Evolutionary conservation across 139 green algal species (phyloP).

Genomic region (Tetradesmus lagerheimii): DNA sequence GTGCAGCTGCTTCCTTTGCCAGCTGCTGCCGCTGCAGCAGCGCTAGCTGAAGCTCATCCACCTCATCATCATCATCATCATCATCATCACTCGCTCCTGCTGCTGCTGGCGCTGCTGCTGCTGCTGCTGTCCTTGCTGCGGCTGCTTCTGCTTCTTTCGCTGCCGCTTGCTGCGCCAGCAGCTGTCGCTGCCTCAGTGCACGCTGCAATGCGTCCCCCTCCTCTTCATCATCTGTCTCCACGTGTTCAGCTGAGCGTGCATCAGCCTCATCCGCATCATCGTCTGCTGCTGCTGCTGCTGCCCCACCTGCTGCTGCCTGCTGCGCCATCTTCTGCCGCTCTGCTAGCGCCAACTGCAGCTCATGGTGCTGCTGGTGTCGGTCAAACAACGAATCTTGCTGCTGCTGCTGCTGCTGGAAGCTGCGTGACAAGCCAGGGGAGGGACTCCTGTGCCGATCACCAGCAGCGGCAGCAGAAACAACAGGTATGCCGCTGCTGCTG

Average conservation of each 20-base stretch:
- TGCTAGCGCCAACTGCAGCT: constrained; percentile 12
- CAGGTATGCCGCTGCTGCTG: constrained; percentile 10
- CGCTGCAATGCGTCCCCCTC: constrained; percentile 1
- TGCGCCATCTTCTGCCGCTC: constrained; percentile 16
- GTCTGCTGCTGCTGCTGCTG: neutral
- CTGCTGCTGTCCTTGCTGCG: neutral
- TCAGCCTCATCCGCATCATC: neutral
- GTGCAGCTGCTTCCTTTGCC: constrained; percentile 27
- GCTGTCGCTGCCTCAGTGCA: constrained; percentile 13
- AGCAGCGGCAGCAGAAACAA: constrained; percentile 5
- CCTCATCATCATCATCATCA: neutral
- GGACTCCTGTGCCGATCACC: neutral
- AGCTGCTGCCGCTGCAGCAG: constrained; percentile 3
- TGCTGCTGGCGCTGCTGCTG: constrained; percentile 5
- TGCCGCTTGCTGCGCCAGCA: neutral
- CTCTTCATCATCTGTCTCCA: neutral
- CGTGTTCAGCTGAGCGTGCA: neutral
- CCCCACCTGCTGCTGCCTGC: constrained; percentile 10
- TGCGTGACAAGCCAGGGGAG: neutral
- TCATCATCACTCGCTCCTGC: neutral
- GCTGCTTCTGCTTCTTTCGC: neutral
- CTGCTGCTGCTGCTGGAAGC: constrained; percentile 34
- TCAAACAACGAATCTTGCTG: neutral
- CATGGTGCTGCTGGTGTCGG: constrained; percentile 31
- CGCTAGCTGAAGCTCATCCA: constrained; percentile 4